Base-by-base conservation (phyloP, 306 rosid genomes). In the Medicago arabica region DNA sequence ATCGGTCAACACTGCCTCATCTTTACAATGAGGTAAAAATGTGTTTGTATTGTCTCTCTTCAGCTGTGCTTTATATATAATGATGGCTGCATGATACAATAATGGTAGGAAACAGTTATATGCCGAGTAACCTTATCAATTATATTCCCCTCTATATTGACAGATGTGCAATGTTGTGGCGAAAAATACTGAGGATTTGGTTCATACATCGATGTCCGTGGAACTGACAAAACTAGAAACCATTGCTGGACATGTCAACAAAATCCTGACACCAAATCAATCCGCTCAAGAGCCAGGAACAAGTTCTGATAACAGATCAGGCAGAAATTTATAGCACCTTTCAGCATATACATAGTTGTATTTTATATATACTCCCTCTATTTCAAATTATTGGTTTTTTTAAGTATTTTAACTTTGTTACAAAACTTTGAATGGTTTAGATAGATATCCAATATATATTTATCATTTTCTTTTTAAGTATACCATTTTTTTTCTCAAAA, bases 81-180 rank as follows among this genome's bases (percentile, higher is more conserved):
- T n/a, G 67, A n/a, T 64, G 28, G 10, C 51, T 76, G 46, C 2
- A 11, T 44, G 72, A 64, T 61, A 25, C 41, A 44, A 17, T n/a
- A 5, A 54, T 25, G 31, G 8, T 36, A 50, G 50, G 36, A 53
- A 13, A 61, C 6, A 54, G 25, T 18, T 54, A 8, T 54, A 65
- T 63, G 8, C 61, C 14, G 44, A 63, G 62, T 53, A 67, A 49
- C 67, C 62, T 64, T 8, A 36, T 71, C 54, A 81, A 59, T 39
- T 66, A 36, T 62, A 8, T 67, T 69, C 63, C 23, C 13, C 19
- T 75, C 38, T 79, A 12, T 76, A 38, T 66, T 74, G 76, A 78
- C 96, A 94, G 98, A 87, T 91, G 89, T 92, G 97, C 84, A 84
- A 69, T 72, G 65, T 71, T 23, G 81, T 87, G 78, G 90, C 85